Base-by-base conservation (phyloP, 768 basidiomycete genomes). In the Xanthoconium purpureum region DNA sequence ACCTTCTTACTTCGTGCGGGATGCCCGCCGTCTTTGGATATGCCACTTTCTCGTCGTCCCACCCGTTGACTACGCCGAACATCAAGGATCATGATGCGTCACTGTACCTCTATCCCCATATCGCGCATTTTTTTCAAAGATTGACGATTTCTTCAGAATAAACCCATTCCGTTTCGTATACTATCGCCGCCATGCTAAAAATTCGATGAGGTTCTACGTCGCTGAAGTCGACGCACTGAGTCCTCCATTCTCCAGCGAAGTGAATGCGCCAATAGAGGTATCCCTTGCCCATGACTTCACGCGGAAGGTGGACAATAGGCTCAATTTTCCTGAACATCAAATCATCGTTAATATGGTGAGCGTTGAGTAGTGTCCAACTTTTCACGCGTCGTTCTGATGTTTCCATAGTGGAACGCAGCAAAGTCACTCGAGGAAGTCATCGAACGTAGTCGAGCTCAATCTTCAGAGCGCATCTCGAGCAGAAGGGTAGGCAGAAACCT, bases 191-290 rank as follows among this genome's bases (percentile, higher is more conserved):
- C 85, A 87, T 38, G 66, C 76, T n/a, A 69, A 74, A 17, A 68
- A 72, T 7, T 81, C 83, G 5, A 72, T 89, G 56, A 80, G 87
- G n/a, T 89, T 87, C 59, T 85, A 91, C 62, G 71, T 82, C 0
- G 67, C 88, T 20, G 74, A 78, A 47, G 67, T 72, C 5, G 65
- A 75, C 11, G 56, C 64, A 13, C 66, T 71, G 38, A 59, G 71
- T 63, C 33, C 53, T 50, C 69, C 24, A 12, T 11, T 50, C 13
- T 66, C 42, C 44, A 36, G 52, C 51, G 62, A 56, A 47, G 44
- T 24, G 35, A 68, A 54, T 46, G 64, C 62, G 45, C 65, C 64
- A 10, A 69, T 63, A 61, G 61, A 68, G 33, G 66, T 55, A 15
- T 70, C 71, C 37, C 62, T 76, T n/a, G 57, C 64, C 15, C 73